Base-by-base conservation (phyloP, 192 early-diverging fungal species). In the Backusella morwellensis region DNA sequence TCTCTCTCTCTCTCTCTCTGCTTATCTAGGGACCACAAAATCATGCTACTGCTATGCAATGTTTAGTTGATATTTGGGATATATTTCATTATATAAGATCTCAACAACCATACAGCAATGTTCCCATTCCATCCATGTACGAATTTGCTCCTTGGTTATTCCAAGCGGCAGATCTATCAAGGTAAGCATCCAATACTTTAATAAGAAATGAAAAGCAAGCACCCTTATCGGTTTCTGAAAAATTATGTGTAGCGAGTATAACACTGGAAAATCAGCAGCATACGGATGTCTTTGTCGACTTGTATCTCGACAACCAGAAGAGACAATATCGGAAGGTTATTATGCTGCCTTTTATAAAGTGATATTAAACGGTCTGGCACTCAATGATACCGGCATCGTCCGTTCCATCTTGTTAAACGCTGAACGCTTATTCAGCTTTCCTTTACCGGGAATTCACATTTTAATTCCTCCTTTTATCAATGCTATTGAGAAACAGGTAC, bases 71-170 rank as follows among this genome's bases (percentile, higher is more conserved):
- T 23, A 80, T 95, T 17, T 93, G 88, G 88, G 93, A 94, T 75
- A 84, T 83, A 6, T 80, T 95, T 67, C 79, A 77, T 41, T 81
- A 86, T 34, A 85, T 87, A 66, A 78, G 82, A 74, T 56, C 72
- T 12, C 59, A 79, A 15, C 91, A 95, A 75, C 88, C 90, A 4
- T 95, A 84, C 67, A 81, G 85, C 5, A 75, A 84, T 26, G 68
- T 80, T 15, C 29, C 81, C 7, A 88, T 91, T 71, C 95, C 94
- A 0, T 83, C 89, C 7, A 83, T 95, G 2, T 94, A 92, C 56
- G 92, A 96, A 47, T 89, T 94, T 77, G 81, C 90, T 6, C 86
- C 91, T 2, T 95, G 94, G 93, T 76, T 96, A 26, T 92, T 97
- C 50, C 85, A 95, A 79, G 91, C 93, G 0, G 83, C 87, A 29